A percentile compares a stretch with the other conserved stretches of the same genome.
phyloP scores from a whole-genome alignment of 2,329 filamentous ascomycete species.

The Alternaria novae-zelandiae region DNA sequence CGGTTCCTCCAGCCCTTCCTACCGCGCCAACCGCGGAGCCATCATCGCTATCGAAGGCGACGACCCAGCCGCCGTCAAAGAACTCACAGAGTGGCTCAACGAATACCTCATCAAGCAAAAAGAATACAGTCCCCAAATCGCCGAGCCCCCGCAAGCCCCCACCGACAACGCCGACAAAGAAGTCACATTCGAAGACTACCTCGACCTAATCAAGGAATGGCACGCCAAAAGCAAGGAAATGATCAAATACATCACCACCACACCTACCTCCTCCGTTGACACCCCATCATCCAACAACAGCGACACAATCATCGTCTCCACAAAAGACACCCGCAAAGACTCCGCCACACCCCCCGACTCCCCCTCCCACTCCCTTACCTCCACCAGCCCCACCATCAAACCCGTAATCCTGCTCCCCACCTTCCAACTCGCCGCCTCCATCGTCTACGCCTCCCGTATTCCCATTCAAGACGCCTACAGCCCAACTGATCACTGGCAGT shows the following conservation, averaged over 20 bases:
- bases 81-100: conserved; percentile 70
- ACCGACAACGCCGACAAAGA: conserved; percentile 44
- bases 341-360: conserved; percentile 21
- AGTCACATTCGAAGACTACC: conserved; percentile 60
- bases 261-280: conserved; percentile 13
- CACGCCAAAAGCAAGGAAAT: conserved; percentile 78
- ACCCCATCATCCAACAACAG: conserved; percentile 18
- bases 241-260: conserved; percentile 59
- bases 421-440: conserved; percentile 80
- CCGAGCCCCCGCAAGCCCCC: conserved; percentile 55
- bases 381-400: conserved; percentile 41
- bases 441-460: conserved; percentile 74
- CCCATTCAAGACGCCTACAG: conserved; percentile 79
- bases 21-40: conserved; percentile 67
- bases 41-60: conserved; percentile 85
- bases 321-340: conserved; percentile 19
- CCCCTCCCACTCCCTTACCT: conserved; percentile 2
- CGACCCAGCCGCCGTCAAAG: conserved; percentile 66
- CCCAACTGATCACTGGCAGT: conserved; percentile 93
- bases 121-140: conserved; percentile 58
- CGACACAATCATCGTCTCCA: conserved; percentile 9
- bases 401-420: conserved; percentile 79
- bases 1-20: conserved; percentile 27
- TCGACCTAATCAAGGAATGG: conserved; percentile 74
- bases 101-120: conserved; percentile 59